Percentiles rank a stretch among this genome's conserved stretches.
Evolutionary conservation across 2,329 filamentous ascomycete species (phyloP).

Genomic region (Colletotrichum lini): DNA sequence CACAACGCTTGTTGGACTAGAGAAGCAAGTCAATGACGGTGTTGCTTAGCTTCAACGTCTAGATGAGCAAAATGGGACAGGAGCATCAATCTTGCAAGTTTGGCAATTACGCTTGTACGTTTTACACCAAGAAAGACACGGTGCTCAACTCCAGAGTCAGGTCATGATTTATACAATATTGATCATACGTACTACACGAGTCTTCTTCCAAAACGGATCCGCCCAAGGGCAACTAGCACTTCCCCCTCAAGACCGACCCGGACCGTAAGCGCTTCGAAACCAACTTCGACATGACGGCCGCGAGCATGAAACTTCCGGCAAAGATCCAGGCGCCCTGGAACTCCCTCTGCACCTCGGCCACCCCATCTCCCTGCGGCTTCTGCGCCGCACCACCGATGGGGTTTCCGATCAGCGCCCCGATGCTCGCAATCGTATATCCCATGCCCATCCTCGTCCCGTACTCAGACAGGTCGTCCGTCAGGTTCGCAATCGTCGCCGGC

Average conservation of each 20-base stretch:
- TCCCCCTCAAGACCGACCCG: slow-evolving; percentile 26
- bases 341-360: slow-evolving; percentile 23
- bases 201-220: no score
- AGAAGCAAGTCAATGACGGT: neutral
- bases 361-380: neutral
- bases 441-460: slow-evolving; percentile 41
- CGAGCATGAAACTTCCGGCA: slow-evolving; percentile 34
- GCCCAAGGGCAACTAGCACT: neutral
- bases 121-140: no score
- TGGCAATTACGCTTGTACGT: no score
- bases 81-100: no score
- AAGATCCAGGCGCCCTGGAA: slow-evolving; percentile 37
- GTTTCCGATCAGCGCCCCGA: slow-evolving; percentile 41
- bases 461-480: slow-evolving; percentile 36
- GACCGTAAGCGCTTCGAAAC: slow-evolving; percentile 19
- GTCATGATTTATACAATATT: neutral
- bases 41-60: no score
- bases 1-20: neutral
- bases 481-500: slow-evolving; percentile 34
- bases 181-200: no score
- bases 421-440: slow-evolving; percentile 38
- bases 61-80: no score
- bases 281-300: slow-evolving; percentile 18
- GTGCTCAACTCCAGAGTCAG: no score
- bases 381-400: slow-evolving; percentile 39